A percentile compares a stretch with the other conserved stretches of the same genome.
These are phyloP conservation scores for Camelina hispida DNA, from an alignment of 345 rosid genomes.

Conservation along the genomic window DNA sequence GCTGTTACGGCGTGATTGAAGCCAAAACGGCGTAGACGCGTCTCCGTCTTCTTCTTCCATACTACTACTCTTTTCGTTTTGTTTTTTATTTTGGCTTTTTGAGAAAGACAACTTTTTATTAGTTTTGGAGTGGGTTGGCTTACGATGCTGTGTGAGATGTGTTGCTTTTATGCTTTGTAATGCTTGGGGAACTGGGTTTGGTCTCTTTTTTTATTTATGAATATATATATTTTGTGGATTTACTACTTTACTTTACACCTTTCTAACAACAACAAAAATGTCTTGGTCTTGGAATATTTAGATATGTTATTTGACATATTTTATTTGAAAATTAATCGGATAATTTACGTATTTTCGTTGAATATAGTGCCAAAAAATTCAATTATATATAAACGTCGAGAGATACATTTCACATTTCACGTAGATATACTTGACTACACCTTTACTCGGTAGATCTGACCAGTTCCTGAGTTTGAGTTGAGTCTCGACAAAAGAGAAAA, in stretches of 20 bases:
- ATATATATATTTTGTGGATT: not conserved
- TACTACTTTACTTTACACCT: conserved; percentile 10
- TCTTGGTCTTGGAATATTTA: conserved; percentile 26
- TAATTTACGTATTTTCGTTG: not conserved
- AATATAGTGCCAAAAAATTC: not conserved
- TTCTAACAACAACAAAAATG: conserved; percentile 19
- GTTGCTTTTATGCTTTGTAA: conserved; percentile 40
- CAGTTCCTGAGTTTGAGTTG: not conserved
- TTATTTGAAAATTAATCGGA: not conserved
- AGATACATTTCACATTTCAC: too few relatives aligned
- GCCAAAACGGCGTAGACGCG: conserved; percentile 73
- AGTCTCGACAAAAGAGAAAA: not conserved
- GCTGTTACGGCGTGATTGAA: conserved; percentile 47
- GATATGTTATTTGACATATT: not conserved
- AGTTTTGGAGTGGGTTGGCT: conserved; percentile 30
- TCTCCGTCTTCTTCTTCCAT: conserved; percentile 49
- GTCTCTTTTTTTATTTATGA: conserved; percentile 3
- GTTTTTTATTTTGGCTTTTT: not conserved
- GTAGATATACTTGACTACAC: too few relatives aligned
- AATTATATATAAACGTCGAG: not conserved
- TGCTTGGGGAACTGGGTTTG: conserved; percentile 21
- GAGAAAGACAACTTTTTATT: conserved; percentile 6
- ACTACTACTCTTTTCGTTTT: not conserved
- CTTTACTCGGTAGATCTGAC: not conserved
- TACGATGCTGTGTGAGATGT: conserved; percentile 16